Percentiles rank a stretch among this genome's conserved stretches.
phyloP scores from a whole-genome alignment of 2,329 filamentous ascomycete species.

The Nothophoma quercina region DNA sequence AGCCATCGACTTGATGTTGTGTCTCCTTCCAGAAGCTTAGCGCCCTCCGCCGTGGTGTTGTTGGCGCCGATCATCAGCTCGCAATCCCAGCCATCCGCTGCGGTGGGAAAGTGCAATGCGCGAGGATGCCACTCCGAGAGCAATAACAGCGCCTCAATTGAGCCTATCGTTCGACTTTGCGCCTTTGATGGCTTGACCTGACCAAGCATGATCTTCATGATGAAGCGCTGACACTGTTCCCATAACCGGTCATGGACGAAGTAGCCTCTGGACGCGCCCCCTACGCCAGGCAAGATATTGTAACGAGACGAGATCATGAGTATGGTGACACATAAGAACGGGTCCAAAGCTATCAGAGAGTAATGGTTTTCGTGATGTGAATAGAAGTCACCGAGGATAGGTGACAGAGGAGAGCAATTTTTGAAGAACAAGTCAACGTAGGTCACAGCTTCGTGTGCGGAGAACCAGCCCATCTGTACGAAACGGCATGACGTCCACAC shows the following conservation, averaged over 20 bases:
- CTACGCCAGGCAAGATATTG: slow-evolving; percentile 48
- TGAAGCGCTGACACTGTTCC: slow-evolving; percentile 62
- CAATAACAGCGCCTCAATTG: slow-evolving; percentile 61
- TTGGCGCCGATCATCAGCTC: slow-evolving; percentile 56
- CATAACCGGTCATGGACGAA: slow-evolving; percentile 63
- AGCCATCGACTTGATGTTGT: slow-evolving; percentile 56
- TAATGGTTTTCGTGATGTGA: slow-evolving; percentile 58
- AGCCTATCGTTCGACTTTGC: slow-evolving; percentile 59
- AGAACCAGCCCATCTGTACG: slow-evolving; percentile 64
- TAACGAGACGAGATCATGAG: slow-evolving; percentile 65
- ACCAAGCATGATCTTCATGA: slow-evolving; percentile 62
- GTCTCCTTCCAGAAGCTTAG: slow-evolving; percentile 45
- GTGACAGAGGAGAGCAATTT: slow-evolving; percentile 60
- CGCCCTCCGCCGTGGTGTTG: slow-evolving; percentile 48
- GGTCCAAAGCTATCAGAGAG: slow-evolving; percentile 59
- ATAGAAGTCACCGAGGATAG: slow-evolving; percentile 60
- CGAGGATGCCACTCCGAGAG: slow-evolving; percentile 66
- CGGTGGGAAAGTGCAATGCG: slow-evolving; percentile 62
- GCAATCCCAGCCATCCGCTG: slow-evolving; percentile 64
- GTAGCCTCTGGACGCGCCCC: slow-evolving; percentile 57
- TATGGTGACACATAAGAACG: slow-evolving; percentile 62
- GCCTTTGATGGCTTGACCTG: slow-evolving; percentile 62
- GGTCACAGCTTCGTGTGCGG: slow-evolving; percentile 61
- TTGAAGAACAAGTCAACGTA: slow-evolving; percentile 63
- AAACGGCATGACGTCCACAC: slow-evolving; percentile 61